A percentile compares a stretch with the other conserved stretches of the same genome.
These are phyloP conservation scores for Aspergillus niger DNA, from an alignment of 2,329 filamentous ascomycete species.

Conservation along the genomic window DNA sequence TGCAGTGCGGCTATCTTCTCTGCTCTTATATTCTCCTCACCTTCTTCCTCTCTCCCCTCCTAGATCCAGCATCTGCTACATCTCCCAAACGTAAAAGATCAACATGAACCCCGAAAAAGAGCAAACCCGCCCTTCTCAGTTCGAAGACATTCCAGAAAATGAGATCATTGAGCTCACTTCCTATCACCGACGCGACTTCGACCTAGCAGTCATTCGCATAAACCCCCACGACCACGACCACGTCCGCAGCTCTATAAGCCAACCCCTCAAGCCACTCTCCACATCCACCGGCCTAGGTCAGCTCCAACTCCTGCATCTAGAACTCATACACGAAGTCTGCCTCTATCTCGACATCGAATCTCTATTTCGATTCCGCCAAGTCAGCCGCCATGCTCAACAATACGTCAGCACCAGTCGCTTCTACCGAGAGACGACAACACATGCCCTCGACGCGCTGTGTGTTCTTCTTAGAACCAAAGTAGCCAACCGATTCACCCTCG, in stretches of 20 bases:
- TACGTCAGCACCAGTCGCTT: background rate
- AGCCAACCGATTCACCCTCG: slow-evolving; percentile 9
- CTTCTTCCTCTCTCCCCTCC: too few species aligned
- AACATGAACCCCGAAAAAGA: too few species aligned
- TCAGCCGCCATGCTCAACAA: background rate
- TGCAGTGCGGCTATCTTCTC: too few species aligned
- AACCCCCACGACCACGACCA: background rate
- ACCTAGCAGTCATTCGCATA: background rate
- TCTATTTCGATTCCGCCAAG: background rate
- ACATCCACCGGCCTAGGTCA: background rate
- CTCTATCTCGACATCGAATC: background rate
- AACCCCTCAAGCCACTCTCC: background rate
- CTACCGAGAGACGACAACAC: background rate
- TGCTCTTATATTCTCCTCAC: too few species aligned
- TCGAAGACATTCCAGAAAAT: too few species aligned
- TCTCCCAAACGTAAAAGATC: too few species aligned
- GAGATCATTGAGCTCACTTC: background rate
- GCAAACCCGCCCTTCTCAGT: too few species aligned
- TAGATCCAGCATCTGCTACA: too few species aligned
- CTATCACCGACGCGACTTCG: background rate
- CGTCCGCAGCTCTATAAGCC: background rate
- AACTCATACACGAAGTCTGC: background rate
- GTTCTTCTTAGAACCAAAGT: slow-evolving; percentile 2
- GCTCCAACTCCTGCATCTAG: background rate
- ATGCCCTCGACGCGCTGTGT: background rate